These are phyloP conservation scores for Diaporthe vaccinii DNA, from an alignment of 2,329 filamentous ascomycete species.

Conservation along the genomic window DNA sequence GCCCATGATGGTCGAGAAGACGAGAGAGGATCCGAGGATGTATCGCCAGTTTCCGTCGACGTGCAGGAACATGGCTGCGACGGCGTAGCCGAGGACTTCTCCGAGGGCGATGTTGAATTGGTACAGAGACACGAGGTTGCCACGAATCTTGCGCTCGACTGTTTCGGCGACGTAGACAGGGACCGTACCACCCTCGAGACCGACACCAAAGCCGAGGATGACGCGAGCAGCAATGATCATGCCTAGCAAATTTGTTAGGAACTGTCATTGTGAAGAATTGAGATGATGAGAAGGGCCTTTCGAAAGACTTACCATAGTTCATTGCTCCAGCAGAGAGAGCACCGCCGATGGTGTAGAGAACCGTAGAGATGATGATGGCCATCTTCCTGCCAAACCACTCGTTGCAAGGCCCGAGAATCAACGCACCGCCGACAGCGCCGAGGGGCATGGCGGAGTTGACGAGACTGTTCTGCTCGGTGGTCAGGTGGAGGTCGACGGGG, in stretches of 20 bases:
- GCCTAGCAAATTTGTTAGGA: constrained; percentile 46
- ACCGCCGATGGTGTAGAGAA: constrained; percentile 79
- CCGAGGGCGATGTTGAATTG: constrained; percentile 83
- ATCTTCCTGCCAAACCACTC: constrained; percentile 76
- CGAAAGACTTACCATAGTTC: constrained; percentile 65
- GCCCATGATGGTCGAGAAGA: constrained; percentile 76
- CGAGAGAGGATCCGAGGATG: constrained; percentile 78
- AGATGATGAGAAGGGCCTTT: background rate
- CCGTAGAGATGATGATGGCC: constrained; percentile 77
- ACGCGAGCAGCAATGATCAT: constrained; percentile 80
- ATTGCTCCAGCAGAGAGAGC: constrained; percentile 77
- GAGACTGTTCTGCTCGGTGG: constrained; percentile 70
- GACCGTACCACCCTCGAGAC: constrained; percentile 80
- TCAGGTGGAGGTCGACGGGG: constrained; percentile 69
- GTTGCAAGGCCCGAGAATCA: constrained; percentile 76
- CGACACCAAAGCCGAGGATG: constrained; percentile 78
- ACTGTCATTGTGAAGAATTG: background rate
- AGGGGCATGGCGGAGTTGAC: constrained; percentile 80
- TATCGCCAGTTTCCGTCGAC: constrained; percentile 80
- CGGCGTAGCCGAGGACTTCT: constrained; percentile 79
- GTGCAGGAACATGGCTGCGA: constrained; percentile 80
- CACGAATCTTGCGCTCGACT: constrained; percentile 75
- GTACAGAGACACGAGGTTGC: constrained; percentile 80
- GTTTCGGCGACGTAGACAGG: constrained; percentile 82
- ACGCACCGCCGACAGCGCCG: constrained; percentile 77